phyloP scores from a whole-genome alignment of 78 protist genomes.

The Salpingoeca rosetta region DNA sequence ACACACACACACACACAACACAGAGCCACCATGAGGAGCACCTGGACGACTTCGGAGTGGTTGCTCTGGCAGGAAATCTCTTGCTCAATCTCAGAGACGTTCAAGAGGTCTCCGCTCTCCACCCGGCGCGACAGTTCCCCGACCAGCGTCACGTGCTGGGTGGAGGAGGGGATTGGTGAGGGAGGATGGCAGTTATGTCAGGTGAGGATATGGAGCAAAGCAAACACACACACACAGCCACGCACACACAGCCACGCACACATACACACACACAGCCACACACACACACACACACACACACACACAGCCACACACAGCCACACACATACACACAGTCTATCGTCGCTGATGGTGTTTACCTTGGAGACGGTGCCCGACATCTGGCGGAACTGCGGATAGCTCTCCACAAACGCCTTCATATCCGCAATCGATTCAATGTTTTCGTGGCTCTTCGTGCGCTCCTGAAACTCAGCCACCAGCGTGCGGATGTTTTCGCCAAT shows the following conservation, averaged over 20 bases:
- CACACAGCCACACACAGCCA: too few species aligned
- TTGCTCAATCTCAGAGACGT: conserved; percentile 79
- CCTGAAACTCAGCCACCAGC: conserved; percentile 62
- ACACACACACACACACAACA: not conserved
- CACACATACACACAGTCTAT: too few species aligned
- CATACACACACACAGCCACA: too few species aligned
- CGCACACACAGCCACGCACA: too few species aligned
- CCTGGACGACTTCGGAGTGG: not conserved
- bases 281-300: too few species aligned
- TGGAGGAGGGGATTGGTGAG: too few species aligned
- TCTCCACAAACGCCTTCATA: conserved; percentile 75
- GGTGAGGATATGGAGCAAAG: too few species aligned
- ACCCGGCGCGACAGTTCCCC: conserved; percentile 38
- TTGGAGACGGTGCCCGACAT: conserved; percentile 65
- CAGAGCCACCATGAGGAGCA: not conserved
- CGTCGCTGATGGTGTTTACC: too few species aligned
- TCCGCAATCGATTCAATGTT: conserved; percentile 72
- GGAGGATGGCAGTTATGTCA: too few species aligned
- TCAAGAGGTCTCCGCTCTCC: conserved; percentile 35
- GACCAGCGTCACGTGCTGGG: conserved; percentile 73
- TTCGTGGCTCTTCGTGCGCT: conserved; percentile 32
- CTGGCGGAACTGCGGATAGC: conserved; percentile 82
- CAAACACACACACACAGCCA: too few species aligned
- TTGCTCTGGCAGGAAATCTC: conserved; percentile 65
- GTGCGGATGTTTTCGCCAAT: conserved; percentile 52